Evolutionary conservation across 352 stramenopile species (phyloP).

Genomic region (Thalassiosira mediterranea): DNA sequence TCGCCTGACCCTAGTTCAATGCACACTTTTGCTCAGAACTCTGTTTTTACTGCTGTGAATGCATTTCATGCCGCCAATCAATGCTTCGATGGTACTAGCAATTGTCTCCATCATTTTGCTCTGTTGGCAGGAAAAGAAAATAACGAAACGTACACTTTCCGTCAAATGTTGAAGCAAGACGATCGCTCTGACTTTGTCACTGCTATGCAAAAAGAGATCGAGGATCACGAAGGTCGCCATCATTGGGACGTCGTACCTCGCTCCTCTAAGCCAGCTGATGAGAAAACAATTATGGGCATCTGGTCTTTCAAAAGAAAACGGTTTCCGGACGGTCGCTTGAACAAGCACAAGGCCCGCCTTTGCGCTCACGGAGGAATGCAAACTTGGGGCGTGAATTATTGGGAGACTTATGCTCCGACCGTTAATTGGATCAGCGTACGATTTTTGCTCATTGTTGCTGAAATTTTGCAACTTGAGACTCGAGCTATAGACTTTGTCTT

Average conservation of each 20-base stretch:
- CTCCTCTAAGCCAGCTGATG: constrained; percentile 4
- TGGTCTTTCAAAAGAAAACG: constrained; percentile 34
- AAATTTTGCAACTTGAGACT: constrained; percentile 12
- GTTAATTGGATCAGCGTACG: constrained; percentile 20
- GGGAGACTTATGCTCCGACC: constrained; percentile 26
- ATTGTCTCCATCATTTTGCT: no score
- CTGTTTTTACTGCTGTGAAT: no score
- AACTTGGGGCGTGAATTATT: constrained; percentile 33
- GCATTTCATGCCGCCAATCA: no score
- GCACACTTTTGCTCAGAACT: no score
- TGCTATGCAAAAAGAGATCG: constrained; percentile 29
- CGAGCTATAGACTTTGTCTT: constrained; percentile 32
- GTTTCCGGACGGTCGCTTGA: constrained; percentile 17
- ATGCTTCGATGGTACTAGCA: no score
- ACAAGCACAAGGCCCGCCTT: constrained; percentile 25
- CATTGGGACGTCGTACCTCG: constrained; percentile 26
- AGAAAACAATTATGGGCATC: constrained; percentile 21
- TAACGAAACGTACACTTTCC: not conserved
- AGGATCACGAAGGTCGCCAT: constrained; percentile 14
- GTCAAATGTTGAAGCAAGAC: not conserved
- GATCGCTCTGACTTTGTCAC: constrained; percentile 7
- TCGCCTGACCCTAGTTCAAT: no score
- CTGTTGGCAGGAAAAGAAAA: no score
- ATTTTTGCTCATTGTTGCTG: constrained; percentile 4
- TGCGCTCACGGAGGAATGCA: constrained; percentile 29